Evolutionary conservation across 441 rosid species (phyloP), one percentile per base, ranked within the genome.

Genomic region (Erodium texanum): DNA sequence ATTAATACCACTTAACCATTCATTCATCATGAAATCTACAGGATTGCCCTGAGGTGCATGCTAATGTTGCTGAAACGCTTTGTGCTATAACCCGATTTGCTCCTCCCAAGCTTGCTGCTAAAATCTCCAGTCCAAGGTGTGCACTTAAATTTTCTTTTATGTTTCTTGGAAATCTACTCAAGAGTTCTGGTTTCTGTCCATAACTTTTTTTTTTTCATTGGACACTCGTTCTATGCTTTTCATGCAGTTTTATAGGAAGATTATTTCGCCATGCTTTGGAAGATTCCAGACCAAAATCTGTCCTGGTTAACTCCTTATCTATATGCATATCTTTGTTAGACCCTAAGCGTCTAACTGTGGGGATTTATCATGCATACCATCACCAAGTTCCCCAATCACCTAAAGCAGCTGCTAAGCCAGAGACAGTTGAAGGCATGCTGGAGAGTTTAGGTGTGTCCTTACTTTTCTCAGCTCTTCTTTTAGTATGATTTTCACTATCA

Each of bases 41-140:
- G 97, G 95, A 90, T 73, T 87, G 75, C 65, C 93, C 97, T 18
- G 95, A 93, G 82, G 98, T 90, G 73, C 98, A 90, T 83, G 86
- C 93, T 68, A 93, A 93, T 75, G 83, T 89, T 54, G 97, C 98
- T 69, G 98, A 93, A 85, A 80, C 88, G 11, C 89, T 90, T 12
- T 93, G 96, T 82, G 83, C 96, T 50, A 88, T 90, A 58, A 85
- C 97, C 34, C 82, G 95, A 80, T 87, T 79, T 75, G 97, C 96
- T 69, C 95, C 94, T 48, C 89, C 90, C 14, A 85, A 87, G 69
- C 93, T 93, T 79, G 88, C 91, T 67, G 78, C 88, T 62, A 89
- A 90, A 81, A 82, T 93, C 62, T 85, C 90, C 52, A 85, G 92
- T 80, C 92, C 97, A 61, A 81, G 80, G 98, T 93, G 77, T 11